Base-by-base conservation (phyloP, 371 early-diverging fungal species). In the Cokeromyces recurvatus region DNA sequence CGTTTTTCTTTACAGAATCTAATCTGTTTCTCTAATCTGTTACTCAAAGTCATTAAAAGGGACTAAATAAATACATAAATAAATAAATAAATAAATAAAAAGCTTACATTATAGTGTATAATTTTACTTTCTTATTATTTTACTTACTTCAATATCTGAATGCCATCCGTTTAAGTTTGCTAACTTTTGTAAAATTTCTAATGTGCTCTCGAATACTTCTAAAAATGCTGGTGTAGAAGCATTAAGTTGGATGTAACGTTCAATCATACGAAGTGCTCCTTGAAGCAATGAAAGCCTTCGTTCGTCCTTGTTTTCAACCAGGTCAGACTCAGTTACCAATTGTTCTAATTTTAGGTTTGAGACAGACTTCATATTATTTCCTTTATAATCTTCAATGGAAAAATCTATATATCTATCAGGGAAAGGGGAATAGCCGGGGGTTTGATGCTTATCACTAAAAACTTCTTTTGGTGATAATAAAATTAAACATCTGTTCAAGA, bases 1-100 rank as follows among this genome's bases (percentile, higher is more conserved):
- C 87, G 81, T 20, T 66, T 69, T 45, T 82, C 79, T 17, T 57
- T 62, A 16, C 77, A 69, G 59, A 82, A 82, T 35, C 67, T 72
- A 36, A 80, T 62, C 44, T 81, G 76, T 51, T 77, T 55, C 32
- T 70, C 55, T 6, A 85, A 56, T 16, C 74, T 65, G 29, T 67
- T 77, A 50, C 67, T 32, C 7, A 69, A 22, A 15, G 55, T 54
- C 15, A 17, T n/a, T n/a, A 34, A 11, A n/a, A n/a, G n/a, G n/a
- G n/a, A n/a, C n/a, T n/a, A n/a, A n/a, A n/a, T n/a, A n/a, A n/a
- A n/a, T n/a, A n/a, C n/a, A n/a, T n/a, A n/a, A n/a, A n/a, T n/a
- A 15, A 14, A 34, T 20, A 8, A 32, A 22, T 2, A 40, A 17
- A 40, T 12, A 20, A 20, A 9, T 39, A n/a, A n/a, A n/a, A n/a